Base-by-base conservation (phyloP, 352 stramenopile species). In the Saprolegnia parasitica region DNA sequence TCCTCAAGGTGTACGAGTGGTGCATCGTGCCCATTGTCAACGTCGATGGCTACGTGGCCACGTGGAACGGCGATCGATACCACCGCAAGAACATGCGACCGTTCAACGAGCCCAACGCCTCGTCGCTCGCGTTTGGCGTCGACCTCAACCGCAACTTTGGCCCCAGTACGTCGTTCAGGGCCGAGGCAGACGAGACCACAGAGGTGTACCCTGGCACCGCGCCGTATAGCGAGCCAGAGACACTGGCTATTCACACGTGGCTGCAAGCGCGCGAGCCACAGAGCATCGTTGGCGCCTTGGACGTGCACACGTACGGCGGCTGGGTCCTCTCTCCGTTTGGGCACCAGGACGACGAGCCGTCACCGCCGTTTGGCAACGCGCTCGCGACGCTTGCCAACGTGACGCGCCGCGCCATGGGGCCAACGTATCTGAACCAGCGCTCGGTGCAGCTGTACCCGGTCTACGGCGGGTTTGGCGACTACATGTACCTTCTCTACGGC, bases 251-350 rank as follows among this genome's bases (percentile, higher is more conserved):
- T 40, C 11, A 29, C n/a, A 18, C 56, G 15, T 65, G 29, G 29
- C 15, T 65, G 10, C 32, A 65, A 15, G n/a, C 35, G 29, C 29
- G 29, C 29, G 9, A 26, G 16, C 35, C 56, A 65, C 1, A 56
- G 5, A 65, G 67, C 0, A 65, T 92, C 0, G 75, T 66, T 29
- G 84, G 82, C 1, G 63, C 87, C 35, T 74, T 92, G 21, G 82
- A 92, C 68, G 80, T 90, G 73, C 84, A 92, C 71, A 78, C 74
- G 8, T 89, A 83, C 64, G 80, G 74, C 10, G 78, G 73, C 0
- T 74, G 80, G 67, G 83, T 92, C 52, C 60, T 92, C 0, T 81
- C 82, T 65, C 84, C 84, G 16, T 90, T 89, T 62, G 87, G 80
- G 47, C 79, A 90, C 62, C 73, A 80, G 20, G 45, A 67, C 5